phyloP scores from a whole-genome alignment of 1,284 basidiomycete species.

The Apiotrichum gracile region DNA sequence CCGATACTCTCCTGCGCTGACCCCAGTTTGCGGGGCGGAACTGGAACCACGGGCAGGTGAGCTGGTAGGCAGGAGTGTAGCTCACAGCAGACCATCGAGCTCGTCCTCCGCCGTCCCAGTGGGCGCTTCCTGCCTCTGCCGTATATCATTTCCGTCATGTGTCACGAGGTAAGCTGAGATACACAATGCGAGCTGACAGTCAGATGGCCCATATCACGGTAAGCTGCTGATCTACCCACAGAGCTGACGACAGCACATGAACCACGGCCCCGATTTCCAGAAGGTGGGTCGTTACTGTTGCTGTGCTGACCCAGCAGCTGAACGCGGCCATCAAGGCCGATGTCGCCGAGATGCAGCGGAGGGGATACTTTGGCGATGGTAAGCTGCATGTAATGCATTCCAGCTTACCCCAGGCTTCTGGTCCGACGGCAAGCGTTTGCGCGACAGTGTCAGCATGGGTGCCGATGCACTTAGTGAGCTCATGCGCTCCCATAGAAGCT shows the following conservation, averaged over 20 bases:
- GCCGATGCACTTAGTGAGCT: slow-evolving; percentile 34
- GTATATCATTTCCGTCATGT: slow-evolving; percentile 45
- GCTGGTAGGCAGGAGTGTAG: background rate
- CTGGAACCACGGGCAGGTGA: slow-evolving; percentile 48
- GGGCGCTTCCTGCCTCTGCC: slow-evolving; percentile 42
- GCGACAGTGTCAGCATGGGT: slow-evolving; percentile 36
- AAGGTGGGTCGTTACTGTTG: slow-evolving; percentile 33
- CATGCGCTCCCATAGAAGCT: background rate
- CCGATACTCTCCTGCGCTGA: background rate
- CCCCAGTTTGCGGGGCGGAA: slow-evolving; percentile 43
- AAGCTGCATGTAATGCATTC: background rate
- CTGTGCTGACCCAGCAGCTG: slow-evolving; percentile 20
- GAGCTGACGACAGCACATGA: slow-evolving; percentile 40
- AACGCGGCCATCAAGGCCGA: slow-evolving; percentile 42
- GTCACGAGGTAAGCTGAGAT: slow-evolving; percentile 38
- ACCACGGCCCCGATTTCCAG: slow-evolving; percentile 45
- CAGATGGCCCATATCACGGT: slow-evolving; percentile 47
- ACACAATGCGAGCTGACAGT: background rate
- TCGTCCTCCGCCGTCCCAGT: slow-evolving; percentile 42
- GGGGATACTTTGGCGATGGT: slow-evolving; percentile 46
- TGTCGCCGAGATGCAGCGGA: slow-evolving; percentile 32
- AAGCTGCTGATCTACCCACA: background rate
- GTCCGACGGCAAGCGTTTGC: slow-evolving; percentile 39
- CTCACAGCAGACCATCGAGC: slow-evolving; percentile 33
- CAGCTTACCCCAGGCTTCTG: slow-evolving; percentile 31